Base-by-base conservation (phyloP, 345 rosid species). In the Citrus mangshanensis region DNA sequence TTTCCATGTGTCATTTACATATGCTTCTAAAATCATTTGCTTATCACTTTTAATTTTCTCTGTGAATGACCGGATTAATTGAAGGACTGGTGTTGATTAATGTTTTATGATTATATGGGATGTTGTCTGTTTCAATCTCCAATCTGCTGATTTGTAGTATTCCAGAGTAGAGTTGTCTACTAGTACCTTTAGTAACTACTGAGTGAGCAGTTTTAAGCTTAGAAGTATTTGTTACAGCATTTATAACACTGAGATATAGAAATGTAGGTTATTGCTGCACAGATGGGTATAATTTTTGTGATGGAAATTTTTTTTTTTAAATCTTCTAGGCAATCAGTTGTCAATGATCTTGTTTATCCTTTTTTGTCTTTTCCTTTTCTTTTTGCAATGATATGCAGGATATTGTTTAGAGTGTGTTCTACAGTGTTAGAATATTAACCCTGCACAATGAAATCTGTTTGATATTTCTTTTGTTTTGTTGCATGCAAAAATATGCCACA, bases 401-500 rank as follows among this genome's bases (percentile, higher is more conserved):
- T 2, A 25, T 6, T 22, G 59, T 32, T 38, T 3, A 56, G 21
- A 46, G 12, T n/a, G 10, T 71, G 71, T 70, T 1, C 51, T 14
- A 37, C 46, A 49, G 67, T 46, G 4, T 56, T 14, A 32, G 55
- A 24, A 18, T 70, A 58, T 46, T 56, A 2, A 2, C 13, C 30
- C 3, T 56, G 49, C 6, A 37, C 25, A n/a, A 46, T 54, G 67
- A 24, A 73, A 16, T 61, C 12, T 49, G 30, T 69, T 71, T 74
- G 61, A 68, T 75, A n/a, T 85, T 30, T 61, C 74, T 30, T 76
- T 32, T 86, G 56, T 38, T 67, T 38, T 54, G 34, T 40, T 79
- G 38, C 78, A 27, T 82, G 71, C 69, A 51, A 76, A 60, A 76
- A 85, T 79, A 69, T 80, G 67, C 76, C 65, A 34, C 37, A 28